Base-by-base conservation (phyloP, 2,329 filamentous ascomycete genomes). In the Bisporella sp. region DNA sequence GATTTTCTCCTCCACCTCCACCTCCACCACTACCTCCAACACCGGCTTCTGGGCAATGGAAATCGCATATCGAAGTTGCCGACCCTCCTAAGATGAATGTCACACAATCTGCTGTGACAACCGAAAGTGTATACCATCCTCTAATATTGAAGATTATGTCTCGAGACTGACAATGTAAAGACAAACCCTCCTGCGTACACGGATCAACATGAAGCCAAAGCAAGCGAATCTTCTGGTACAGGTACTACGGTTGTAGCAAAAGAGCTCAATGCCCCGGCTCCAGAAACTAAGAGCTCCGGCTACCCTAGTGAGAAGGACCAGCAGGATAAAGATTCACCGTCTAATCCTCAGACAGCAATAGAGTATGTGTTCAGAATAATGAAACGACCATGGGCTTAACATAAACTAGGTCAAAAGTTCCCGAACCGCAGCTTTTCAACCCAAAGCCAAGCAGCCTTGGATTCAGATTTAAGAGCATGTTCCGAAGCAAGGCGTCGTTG, bases 401-500 rank as follows among this genome's bases (percentile, higher is more conserved):
- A 21, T 21, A 21, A 13, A 8, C 5, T 31, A 63, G 61, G 28
- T 33, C 53, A 8, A 30, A 32, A 41, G 9, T 30, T 44, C 44
- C 48, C 31, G 51, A 55, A 31, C 53, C 54, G 37, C 57, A 46
- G 31, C 57, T 62, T 6, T 62, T 63, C 39, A 57, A 52, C 11
- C 47, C 60, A 3, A 53, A 56, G 5, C 47, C 58, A 11, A 54
- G 51, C 39, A 41, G 51, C 6, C 33, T 62, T 13, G 46, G 48
- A 5, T 61, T 62, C 44, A 62, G 57, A 42, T 31, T 62, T 21
- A 61, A 53, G 46, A 59, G 46, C 28, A 32, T 62, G 5, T 62
- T 64, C 51, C 49, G 57, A 44, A 61, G 57, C 47, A 63, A 61
- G 47, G 37, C 57, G 12, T 62, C 61, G 13, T 61, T 63, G 31